Evolutionary conservation across 1,139 yeast species (phyloP), one percentile per base, ranked within the genome.

Genomic region (Petasospora fabianii): DNA sequence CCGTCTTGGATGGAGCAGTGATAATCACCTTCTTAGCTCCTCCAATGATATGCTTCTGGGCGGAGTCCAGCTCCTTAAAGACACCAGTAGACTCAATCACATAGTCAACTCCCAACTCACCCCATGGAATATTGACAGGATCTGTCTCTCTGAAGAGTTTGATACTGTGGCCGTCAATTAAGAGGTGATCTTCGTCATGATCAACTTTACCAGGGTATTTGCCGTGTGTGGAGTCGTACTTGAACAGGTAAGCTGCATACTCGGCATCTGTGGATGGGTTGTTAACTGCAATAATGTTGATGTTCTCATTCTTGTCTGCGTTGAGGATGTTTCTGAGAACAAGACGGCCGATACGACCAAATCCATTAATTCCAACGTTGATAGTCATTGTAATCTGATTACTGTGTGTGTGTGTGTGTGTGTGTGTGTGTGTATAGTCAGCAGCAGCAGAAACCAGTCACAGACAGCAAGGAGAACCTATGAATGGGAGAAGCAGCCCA

Each of bases 11-110:
- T 58, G 94, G 94, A 59, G 94, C 94, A 54, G 94, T 84, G 68
- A 84, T 84, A 62, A 84, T 71, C 54, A 82, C 90, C 75, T 84
- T 84, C 77, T 84, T 81, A 71, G 92, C 92, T 77, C 94, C 94
- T 60, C 84, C 92, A 54, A 77, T 81, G 56, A 84, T 72, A 75
- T 84, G 94, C 73, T 83, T 83, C 65, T 80, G 79, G 59, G 87
- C 86, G 65, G 87, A 80, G 61, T 77, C 87, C 51, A 75, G 56
- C 53, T 74, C 80, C 75, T 84, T 84, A 81, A 83, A 84, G 60
- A 84, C 84, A 77, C 94, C 94, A 55, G 94, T 84, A 66, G 92
- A 82, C 73, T 84, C 94, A 58, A 84, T 77, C 56, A 84, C 92
- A 69, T 66, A 77, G 58, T 84, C 92, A 54, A 84, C 84, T 61